phyloP scores from a whole-genome alignment of 2,329 filamentous ascomycete species.

The Aplosporella prunicola region DNA sequence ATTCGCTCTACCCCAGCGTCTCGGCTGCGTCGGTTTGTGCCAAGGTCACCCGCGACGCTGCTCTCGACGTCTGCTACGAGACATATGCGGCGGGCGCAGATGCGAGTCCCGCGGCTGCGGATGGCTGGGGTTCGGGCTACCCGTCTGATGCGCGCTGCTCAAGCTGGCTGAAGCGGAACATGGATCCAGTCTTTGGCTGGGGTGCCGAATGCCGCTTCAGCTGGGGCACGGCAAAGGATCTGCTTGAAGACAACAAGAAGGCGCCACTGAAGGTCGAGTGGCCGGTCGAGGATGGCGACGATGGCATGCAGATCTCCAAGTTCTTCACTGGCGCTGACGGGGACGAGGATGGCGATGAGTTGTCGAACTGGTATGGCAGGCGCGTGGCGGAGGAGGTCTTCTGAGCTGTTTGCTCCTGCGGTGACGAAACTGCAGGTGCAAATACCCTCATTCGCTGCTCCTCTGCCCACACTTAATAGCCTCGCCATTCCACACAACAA shows the following conservation, averaged over 20 bases:
- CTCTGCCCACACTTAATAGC: too few relatives aligned
- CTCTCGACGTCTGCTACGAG: conserved; percentile 69
- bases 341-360: conserved; percentile 50
- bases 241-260: conserved; percentile 67
- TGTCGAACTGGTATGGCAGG: conserved; percentile 75
- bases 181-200: conserved; percentile 95
- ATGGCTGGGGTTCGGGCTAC: conserved; percentile 84
- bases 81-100: conserved; percentile 31
- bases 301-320: conserved; percentile 60
- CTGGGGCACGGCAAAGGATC: conserved; percentile 90
- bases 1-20: conserved; percentile 84
- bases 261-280: conserved; percentile 68
- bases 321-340: conserved; percentile 51
- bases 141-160: conserved; percentile 77
- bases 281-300: conserved; percentile 66
- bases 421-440: too few relatives aligned
- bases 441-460: too few relatives aligned
- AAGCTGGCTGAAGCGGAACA: conserved; percentile 70
- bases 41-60: conserved; percentile 89
- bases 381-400: conserved; percentile 62
- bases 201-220: conserved; percentile 87
- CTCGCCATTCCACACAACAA: too few relatives aligned
- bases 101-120: conserved; percentile 19
- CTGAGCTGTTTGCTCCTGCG: too few relatives aligned
- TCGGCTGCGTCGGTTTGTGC: conserved; percentile 90